These are phyloP conservation scores for Noccaea caerulescens DNA, from an alignment of 345 rosid genomes.

Conservation along the genomic window DNA sequence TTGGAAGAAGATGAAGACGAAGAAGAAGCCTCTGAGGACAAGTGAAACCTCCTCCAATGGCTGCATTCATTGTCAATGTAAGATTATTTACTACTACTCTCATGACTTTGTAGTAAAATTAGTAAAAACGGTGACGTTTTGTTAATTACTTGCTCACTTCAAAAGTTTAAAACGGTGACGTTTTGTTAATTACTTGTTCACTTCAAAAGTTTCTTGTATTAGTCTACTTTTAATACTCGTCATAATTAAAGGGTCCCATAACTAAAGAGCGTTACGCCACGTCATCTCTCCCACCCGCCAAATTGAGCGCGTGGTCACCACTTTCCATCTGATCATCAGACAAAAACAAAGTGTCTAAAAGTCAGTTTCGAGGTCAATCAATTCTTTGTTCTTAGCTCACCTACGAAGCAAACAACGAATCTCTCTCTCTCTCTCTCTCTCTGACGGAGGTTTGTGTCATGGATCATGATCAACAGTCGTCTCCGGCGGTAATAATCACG, in stretches of 20 bases:
- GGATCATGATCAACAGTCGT: background rate
- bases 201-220: background rate
- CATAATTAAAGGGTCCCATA: background rate
- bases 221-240: background rate
- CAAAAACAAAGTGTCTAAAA: slow-evolving; percentile 7
- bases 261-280: slow-evolving; percentile 33
- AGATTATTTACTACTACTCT: background rate
- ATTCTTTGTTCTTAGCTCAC: slow-evolving; percentile 27
- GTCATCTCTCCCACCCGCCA: slow-evolving; percentile 29
- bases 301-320: slow-evolving; percentile 17
- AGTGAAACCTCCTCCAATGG: slow-evolving; percentile 23
- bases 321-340: slow-evolving; percentile 8
- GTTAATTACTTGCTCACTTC: background rate
- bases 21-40: slow-evolving; percentile 53
- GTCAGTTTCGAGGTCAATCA: slow-evolving; percentile 17
- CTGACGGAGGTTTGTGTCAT: slow-evolving; percentile 6
- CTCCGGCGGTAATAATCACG: slow-evolving; percentile 33
- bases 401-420: slow-evolving; percentile 25
- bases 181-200: background rate
- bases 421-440: slow-evolving; percentile 17
- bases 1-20: slow-evolving; percentile 82
- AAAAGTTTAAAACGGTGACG: background rate
- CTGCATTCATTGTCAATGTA: slow-evolving; percentile 9
- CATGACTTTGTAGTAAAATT: too few relatives aligned
- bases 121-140: slow-evolving; percentile 5